Evolutionary conservation across 148 eudicot species (phyloP).

Genomic region (Vaccinium corymbosum): DNA sequence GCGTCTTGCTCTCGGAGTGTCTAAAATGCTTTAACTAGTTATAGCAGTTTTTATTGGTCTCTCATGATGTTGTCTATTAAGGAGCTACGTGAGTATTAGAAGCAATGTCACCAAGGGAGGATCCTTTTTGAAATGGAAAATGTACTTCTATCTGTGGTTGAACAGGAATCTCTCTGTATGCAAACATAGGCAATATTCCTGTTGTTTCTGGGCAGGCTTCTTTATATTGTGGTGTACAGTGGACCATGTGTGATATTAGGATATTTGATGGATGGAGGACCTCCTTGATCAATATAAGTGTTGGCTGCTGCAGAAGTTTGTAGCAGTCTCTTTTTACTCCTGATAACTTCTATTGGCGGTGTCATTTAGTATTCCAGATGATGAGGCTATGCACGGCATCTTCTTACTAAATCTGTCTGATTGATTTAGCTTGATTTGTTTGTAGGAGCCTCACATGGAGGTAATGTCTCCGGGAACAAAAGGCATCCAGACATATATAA

Average conservation of each 20-base stretch:
- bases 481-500: constrained; percentile 56
- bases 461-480: constrained; percentile 91
- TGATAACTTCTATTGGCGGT: background rate
- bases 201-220: background rate
- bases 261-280: background rate
- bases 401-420: constrained; percentile 6
- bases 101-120: background rate
- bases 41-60: background rate
- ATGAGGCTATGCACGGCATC: background rate
- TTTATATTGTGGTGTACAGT: background rate
- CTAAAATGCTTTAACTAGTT: background rate
- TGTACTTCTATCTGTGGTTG: background rate
- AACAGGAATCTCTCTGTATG: background rate
- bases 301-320: constrained; percentile 15
- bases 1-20: background rate
- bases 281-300: constrained; percentile 2
- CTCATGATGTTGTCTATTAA: background rate
- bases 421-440: constrained; percentile 19
- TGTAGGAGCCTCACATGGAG: constrained; percentile 94
- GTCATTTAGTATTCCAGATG: background rate
- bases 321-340: background rate
- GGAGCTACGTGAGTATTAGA: background rate
- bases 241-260: constrained; percentile 5
- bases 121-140: background rate
- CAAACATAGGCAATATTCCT: background rate